These are phyloP conservation scores for Dalbergia cochinchinensis DNA, from an alignment of 306 rosid species.

Conservation along the genomic window DNA sequence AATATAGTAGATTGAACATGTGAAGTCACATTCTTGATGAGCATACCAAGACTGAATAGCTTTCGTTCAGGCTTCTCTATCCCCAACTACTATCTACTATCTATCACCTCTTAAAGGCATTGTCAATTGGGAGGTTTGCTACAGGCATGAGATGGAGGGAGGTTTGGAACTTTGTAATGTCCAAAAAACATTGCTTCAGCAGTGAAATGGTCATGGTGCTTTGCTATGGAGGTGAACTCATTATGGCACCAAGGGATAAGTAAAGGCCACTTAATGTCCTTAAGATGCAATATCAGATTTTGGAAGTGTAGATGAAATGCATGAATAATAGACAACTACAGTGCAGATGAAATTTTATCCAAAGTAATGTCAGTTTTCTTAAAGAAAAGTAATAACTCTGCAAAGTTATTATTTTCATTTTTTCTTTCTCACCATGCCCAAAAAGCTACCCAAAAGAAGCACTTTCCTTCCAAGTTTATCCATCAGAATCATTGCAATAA, in stretches of 20 bases:
- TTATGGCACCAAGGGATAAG: not conserved
- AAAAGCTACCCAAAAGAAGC: slow-evolving; percentile 85
- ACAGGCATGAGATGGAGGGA: not conserved
- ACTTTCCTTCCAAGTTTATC: slow-evolving; percentile 90
- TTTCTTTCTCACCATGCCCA: slow-evolving; percentile 84
- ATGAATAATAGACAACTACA: not conserved
- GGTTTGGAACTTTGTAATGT: not conserved
- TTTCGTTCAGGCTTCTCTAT: no score
- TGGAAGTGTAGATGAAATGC: not conserved
- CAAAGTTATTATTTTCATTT: slow-evolving; percentile 38
- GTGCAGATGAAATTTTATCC: slow-evolving; percentile 26
- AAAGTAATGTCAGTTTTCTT: not conserved
- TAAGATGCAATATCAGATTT: not conserved
- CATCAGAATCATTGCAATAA: slow-evolving; percentile 81
- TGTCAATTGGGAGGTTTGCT: slow-evolving; percentile 1
- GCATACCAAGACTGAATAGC: no score
- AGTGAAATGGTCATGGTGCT: slow-evolving; percentile 22
- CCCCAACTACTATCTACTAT: no score
- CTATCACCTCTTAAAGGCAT: no score
- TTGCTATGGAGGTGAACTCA: slow-evolving; percentile 15
- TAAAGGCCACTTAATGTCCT: not conserved
- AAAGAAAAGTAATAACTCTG: not conserved
- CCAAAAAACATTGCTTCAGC: slow-evolving; percentile 2
- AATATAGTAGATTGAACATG: not conserved
- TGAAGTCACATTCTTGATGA: slow-evolving; percentile 1